These are phyloP conservation scores for Gentiana macrophylla DNA, from an alignment of 257 asterid species.

Conservation along the genomic window DNA sequence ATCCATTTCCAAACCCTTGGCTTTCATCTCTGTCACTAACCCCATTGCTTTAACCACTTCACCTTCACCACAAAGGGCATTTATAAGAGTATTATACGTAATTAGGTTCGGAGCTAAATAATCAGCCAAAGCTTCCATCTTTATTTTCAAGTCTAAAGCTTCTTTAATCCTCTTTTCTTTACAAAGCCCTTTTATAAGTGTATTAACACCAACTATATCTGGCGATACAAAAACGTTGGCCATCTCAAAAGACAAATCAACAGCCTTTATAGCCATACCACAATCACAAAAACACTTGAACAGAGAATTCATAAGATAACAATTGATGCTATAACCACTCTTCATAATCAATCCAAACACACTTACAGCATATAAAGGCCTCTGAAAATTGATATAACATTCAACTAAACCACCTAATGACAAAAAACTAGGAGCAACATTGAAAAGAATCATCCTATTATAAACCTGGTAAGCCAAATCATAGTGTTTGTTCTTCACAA, in stretches of 20 bases:
- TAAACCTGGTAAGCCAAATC: conserved; percentile 29
- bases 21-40: conserved; percentile 46
- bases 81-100: conserved; percentile 39
- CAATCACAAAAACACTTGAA: conserved; percentile 46
- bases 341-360: conserved; percentile 48
- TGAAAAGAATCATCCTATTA: conserved; percentile 24
- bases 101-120: conserved; percentile 21
- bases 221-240: conserved; percentile 22
- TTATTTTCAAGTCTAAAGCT: conserved; percentile 38
- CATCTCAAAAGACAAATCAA: conserved; percentile 34
- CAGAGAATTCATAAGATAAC: conserved; percentile 38
- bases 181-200: conserved; percentile 53
- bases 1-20: conserved; percentile 37
- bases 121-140: conserved; percentile 39
- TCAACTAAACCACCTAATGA: conserved; percentile 41
- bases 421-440: conserved; percentile 28
- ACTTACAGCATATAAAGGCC: conserved; percentile 33
- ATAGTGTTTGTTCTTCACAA: conserved; percentile 49
- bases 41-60: conserved; percentile 30
- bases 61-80: conserved; percentile 37
- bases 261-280: conserved; percentile 35
- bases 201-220: conserved; percentile 49
- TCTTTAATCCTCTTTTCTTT: conserved; percentile 33
- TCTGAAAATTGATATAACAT: conserved; percentile 33
- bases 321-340: conserved; percentile 31